Evolutionary conservation across 352 stramenopile genomes (phyloP).

Genomic region (Pythium aristosporum): DNA sequence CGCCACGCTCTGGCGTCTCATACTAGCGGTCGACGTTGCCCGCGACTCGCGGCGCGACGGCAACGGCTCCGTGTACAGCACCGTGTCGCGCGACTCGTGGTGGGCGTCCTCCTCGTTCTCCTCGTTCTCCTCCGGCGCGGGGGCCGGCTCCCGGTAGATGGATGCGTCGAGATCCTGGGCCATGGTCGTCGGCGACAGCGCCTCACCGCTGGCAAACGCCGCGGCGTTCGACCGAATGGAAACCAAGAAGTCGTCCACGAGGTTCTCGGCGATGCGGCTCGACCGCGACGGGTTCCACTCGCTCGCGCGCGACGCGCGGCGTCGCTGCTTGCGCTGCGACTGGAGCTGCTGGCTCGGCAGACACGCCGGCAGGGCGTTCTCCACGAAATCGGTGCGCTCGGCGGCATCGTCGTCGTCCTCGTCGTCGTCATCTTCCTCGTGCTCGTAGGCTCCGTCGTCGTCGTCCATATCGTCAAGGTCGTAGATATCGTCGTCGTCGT

Average conservation of each 20-base stretch:
- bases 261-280: slow-evolving; percentile 18
- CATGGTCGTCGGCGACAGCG: slow-evolving; percentile 10
- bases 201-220: background rate
- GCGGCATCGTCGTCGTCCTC: background rate
- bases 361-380: background rate
- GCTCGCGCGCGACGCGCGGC: background rate
- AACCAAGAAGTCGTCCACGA: slow-evolving; percentile 22
- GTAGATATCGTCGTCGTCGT: no score
- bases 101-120: background rate
- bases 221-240: slow-evolving; percentile 1
- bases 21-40: background rate
- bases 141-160: background rate
- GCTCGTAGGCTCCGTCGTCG: slow-evolving; percentile 3
- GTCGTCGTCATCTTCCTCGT: slow-evolving; percentile 12
- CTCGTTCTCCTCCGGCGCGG: background rate
- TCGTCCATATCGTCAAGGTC: background rate
- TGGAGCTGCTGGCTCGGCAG: slow-evolving; percentile 5
- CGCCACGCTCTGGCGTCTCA: background rate
- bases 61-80: no score
- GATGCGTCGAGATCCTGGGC: background rate
- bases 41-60: slow-evolving; percentile 9
- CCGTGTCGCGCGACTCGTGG: no score
- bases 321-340: background rate
- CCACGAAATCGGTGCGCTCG: slow-evolving; percentile 1
- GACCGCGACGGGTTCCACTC: slow-evolving; percentile 23